Evolutionary conservation across 768 basidiomycete species (phyloP), one percentile per base, ranked within the genome.

Genomic region (Tricholomella constricta): DNA sequence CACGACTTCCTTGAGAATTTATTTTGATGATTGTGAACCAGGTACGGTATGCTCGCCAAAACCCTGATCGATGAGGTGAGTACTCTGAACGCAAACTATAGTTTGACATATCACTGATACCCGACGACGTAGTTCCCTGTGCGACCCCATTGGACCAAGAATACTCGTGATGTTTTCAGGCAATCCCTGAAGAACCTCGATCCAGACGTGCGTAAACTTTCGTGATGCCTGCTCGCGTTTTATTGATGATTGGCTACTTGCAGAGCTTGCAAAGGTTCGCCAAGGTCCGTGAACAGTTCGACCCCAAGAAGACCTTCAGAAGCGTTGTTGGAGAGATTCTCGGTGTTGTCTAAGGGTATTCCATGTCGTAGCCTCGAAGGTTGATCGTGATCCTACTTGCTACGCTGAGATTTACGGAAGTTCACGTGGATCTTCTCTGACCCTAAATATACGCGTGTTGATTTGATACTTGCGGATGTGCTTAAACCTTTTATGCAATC

Each of bases 131-230:
- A 72, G 70, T 71, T 73, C 58, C 72, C 70, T 41, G 64, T 69
- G 36, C 62, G 70, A 11, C 70, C 69, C 6, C 69, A 73, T 48
- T 73, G 70, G 72, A 72, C 72, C 3, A 73, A 73, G 59, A 69
- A 66, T 57, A 71, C 69, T 15, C 63, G 70, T 9, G 52, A 58
- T 6, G 56, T 72, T 19, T 66, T 71, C 47, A 35, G 45, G 25
- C 61, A 68, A 47, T 58, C 66, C 19, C 40, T 66, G 11, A 70
- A 71, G 59, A 70, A 73, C 45, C 56, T 72, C 7, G 65, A 71
- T 52, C 59, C 56, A 46, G 69, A 67, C 59, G 71, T 72, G 38
- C 26, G 68, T 64, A 34, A 20, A 41, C 49, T 44, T 47, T 31
- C 35, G n/a, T 35, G 10, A 12, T 27, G 1, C 43, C 20, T 51